Percentiles rank a stretch among this genome's conserved stretches.
Evolutionary conservation across 164 flowering plant genomes (phyloP).

Genomic region (Umbellularia californica): DNA sequence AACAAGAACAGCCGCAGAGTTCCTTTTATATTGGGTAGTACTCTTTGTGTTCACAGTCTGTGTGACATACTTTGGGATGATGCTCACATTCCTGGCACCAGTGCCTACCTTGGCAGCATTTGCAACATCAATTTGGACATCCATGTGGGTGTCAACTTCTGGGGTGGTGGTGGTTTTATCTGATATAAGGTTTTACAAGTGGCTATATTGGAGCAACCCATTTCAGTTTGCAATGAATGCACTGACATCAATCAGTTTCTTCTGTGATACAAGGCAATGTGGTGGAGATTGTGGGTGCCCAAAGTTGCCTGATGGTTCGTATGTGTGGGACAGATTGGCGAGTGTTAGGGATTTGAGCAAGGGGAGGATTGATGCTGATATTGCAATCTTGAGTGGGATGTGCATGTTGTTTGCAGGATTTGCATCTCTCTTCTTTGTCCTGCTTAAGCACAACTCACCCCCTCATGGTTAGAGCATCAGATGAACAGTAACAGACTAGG

Average conservation of each 20-base stretch:
- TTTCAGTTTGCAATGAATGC: constrained; percentile 25
- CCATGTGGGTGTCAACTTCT: constrained; percentile 34
- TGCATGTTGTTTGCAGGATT: constrained; percentile 26
- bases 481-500: neutral
- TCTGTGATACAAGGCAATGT: constrained; percentile 22
- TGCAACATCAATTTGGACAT: constrained; percentile 27
- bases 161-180: constrained; percentile 29
- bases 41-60: constrained; percentile 29
- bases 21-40: constrained; percentile 26
- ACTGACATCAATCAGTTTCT: constrained; percentile 32
- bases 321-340: constrained; percentile 31
- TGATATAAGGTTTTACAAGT: constrained; percentile 25
- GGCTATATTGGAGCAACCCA: constrained; percentile 32
- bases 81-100: constrained; percentile 30
- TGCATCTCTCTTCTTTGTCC: constrained; percentile 28
- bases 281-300: constrained; percentile 27
- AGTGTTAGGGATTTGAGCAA: constrained; percentile 16
- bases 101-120: constrained; percentile 31
- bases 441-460: constrained; percentile 25
- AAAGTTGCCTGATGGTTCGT: constrained; percentile 26
- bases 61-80: constrained; percentile 29
- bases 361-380: constrained; percentile 20
- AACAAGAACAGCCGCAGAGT: constrained; percentile 19
- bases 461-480: constrained; percentile 2
- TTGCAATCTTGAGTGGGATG: constrained; percentile 22